Conservation (phyloP, 371 early-diverging fungal species). For the Rhizomucor miehei region DNA sequence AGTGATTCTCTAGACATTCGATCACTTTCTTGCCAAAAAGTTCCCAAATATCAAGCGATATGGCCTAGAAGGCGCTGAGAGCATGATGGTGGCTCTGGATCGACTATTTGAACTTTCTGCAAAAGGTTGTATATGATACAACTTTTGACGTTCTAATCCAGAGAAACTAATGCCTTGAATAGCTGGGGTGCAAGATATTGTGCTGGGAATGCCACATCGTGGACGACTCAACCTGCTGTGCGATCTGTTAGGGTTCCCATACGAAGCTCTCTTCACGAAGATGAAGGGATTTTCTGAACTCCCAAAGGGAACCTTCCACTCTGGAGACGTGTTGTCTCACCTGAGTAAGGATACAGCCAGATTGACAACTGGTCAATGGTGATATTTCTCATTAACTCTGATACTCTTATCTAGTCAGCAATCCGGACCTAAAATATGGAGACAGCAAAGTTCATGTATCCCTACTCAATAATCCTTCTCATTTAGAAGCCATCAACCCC, state of each 20-base stretch:
- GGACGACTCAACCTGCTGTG: constrained; percentile 92
- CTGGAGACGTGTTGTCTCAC: constrained; percentile 93
- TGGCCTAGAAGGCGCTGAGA: constrained; percentile 96
- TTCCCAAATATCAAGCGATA: constrained; percentile 95
- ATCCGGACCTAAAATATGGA: constrained; percentile 72
- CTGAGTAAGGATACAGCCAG: constrained; percentile 35
- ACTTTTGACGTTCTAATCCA: no score
- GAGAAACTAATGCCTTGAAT: not conserved
- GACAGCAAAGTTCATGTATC: constrained; percentile 70
- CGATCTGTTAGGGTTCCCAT: constrained; percentile 77
- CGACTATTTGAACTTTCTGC: constrained; percentile 74
- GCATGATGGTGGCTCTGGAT: constrained; percentile 92
- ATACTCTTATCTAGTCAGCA: constrained; percentile 55
- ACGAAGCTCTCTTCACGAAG: constrained; percentile 87
- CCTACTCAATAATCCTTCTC: constrained; percentile 92
- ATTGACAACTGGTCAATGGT: no score
- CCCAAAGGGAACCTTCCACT: constrained; percentile 70
- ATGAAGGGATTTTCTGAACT: constrained; percentile 89
- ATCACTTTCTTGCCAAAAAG: constrained; percentile 93
- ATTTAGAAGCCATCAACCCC: constrained; percentile 87
- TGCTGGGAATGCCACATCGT: constrained; percentile 96
- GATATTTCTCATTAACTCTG: no score
- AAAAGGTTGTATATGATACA: constrained; percentile 25
- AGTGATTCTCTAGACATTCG: constrained; percentile 64
- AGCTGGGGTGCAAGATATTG: constrained; percentile 74